Base-by-base conservation (phyloP, 768 basidiomycete species). In the Termitomyces sp. region DNA sequence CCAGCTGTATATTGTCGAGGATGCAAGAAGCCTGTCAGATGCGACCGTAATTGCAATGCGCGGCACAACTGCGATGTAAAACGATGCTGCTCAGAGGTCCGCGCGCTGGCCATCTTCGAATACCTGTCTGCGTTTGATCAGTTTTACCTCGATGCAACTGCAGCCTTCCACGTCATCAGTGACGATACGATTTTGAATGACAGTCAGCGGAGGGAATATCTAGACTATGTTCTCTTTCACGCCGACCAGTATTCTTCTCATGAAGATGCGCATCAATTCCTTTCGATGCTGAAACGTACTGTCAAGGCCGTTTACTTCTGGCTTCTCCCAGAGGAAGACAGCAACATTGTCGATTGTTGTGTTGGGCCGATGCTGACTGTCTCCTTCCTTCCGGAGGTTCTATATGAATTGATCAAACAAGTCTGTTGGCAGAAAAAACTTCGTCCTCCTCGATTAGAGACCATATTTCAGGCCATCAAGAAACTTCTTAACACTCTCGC, bases 51-150 rank as follows among this genome's bases (percentile, higher is more conserved):
- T 5, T 62, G 61, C 26, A 26, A 55, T 33, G 48, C 44, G 23
- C 20, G 36, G n/a, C 43, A 59, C 16, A 16, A 30, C 1, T 62
- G 61, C 26, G 41, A 8, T 28, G 20, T 62, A 2, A 59, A 52
- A 20, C 1, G 28, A 5, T 59, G 61, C 7, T 59, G 61, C 23
- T 44, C 58, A 2, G 47, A 59, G 13, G 57, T 53, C 14, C 61
- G 61, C 36, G 61, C 55, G 23, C 18, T 62, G 44, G 58, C 58
- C 0, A 56, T 62, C n/a, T 62, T 59, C 23, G 57, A 62, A 53
- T 50, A 52, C 8, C 44, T 62, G 18, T 50, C 57, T 36, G 33
- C 23, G 2, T 62, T 59, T 32, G 61, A 59, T 50, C n/a, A 41
- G 9, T 30, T 32, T 2, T 62, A 47, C n/a, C 47, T 58, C 23